Evolutionary conservation across 2,329 filamentous ascomycete genomes (phyloP), one percentile per base, ranked within the genome.

Genomic region (Venturia effusa): DNA sequence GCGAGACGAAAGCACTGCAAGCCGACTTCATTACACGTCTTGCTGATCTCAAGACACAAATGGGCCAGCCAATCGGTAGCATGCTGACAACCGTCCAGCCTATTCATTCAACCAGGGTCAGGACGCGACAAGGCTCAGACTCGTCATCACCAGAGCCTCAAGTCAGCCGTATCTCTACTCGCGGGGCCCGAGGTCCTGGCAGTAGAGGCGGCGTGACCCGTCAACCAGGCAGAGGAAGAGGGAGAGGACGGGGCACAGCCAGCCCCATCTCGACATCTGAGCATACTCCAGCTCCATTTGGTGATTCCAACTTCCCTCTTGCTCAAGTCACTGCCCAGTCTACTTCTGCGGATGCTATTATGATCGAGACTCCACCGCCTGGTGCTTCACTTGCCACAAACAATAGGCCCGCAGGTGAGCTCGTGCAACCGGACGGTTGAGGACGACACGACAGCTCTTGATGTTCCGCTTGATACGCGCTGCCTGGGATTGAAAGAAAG

Each of bases 1-100:
- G 8, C 15, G 61, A 72, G n/a, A 57, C 27, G 27, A 57, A 34
- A 34, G 51, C 51, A n/a, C 30, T 57, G 27, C 51, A 57, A 17
- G 51, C 51, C 3, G 51, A 57, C 51, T 57, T 57, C 24, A 57
- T 57, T 30, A 57, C 30, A 57, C 51, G 51, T n/a, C 51, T 57
- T 32, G 51, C 51, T 34, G 51, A 57, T 57, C 27, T 57, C 27
- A 57, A 57, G 51, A 34, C 27, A 57, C 30, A n/a, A 34, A 57
- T 57, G 51, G 51, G 51, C 15, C 27, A 57, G 51, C 51, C 51
- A 34, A 57, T 57, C 19, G 51, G 51, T 32, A 57, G 51, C 30
- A 57, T 57, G 51, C 30, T 57, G 30, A n/a, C 27, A 13, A 57
- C 15, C 51, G 8, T 57, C 19, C 51, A 57, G 4, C 51, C 51